A percentile compares a stretch with the other conserved stretches of the same genome.
These are phyloP conservation scores for Rhynchospora pubera DNA, from an alignment of 176 grass and related monocot species.

Conservation along the genomic window DNA sequence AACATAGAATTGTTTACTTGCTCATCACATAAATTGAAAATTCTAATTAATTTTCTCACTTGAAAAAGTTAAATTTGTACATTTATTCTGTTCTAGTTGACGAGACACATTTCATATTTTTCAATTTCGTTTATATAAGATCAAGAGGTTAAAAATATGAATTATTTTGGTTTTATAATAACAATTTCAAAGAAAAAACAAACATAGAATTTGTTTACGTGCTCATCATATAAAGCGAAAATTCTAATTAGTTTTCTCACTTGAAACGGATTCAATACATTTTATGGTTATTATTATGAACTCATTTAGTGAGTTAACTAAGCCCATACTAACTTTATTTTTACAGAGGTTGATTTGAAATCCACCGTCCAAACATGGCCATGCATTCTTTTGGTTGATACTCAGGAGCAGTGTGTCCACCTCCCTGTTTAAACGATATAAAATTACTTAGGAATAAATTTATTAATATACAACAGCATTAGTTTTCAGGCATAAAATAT, in stretches of 20 bases:
- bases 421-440: background rate
- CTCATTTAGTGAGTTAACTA: background rate
- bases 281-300: background rate
- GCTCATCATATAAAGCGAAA: background rate
- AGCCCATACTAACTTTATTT: background rate
- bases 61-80: background rate
- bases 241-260: background rate
- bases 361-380: conserved; percentile 11
- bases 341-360: conserved; percentile 16
- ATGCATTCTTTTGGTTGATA: conserved; percentile 4
- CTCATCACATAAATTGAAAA: background rate
- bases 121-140: background rate
- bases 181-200: background rate
- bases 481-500: background rate
- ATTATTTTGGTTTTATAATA: background rate
- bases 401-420: conserved; percentile 6
- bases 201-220: background rate
- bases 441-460: background rate
- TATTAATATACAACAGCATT: background rate
- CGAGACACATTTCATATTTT: background rate
- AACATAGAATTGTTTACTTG: background rate
- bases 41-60: background rate
- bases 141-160: background rate
- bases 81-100: background rate
- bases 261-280: background rate